Evolutionary conservation across 1,284 basidiomycete genomes (phyloP).

Genomic region (Wallemia mellicola): DNA sequence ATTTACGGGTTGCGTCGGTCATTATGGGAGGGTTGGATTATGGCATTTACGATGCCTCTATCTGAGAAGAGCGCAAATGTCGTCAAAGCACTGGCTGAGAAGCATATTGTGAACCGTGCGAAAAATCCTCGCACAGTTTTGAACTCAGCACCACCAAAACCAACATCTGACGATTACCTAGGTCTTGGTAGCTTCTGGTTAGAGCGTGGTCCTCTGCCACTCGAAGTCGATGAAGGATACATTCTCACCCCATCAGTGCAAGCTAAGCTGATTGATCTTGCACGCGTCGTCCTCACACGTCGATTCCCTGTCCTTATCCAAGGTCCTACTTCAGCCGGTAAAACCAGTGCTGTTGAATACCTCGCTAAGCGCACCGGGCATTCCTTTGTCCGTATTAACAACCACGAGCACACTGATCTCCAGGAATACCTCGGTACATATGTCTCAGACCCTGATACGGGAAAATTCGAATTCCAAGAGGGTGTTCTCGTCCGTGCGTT

Average conservation of each 20-base stretch:
- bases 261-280: slow-evolving; percentile 67
- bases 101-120: slow-evolving; percentile 50
- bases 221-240: slow-evolving; percentile 40
- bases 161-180: slow-evolving; percentile 31
- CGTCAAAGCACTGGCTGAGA: slow-evolving; percentile 40
- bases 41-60: slow-evolving; percentile 91
- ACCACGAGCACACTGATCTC: slow-evolving; percentile 97
- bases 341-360: slow-evolving; percentile 91
- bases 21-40: slow-evolving; percentile 82
- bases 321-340: slow-evolving; percentile 89
- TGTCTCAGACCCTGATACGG: slow-evolving; percentile 65
- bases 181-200: slow-evolving; percentile 83
- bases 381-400: slow-evolving; percentile 91
- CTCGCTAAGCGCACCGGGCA: slow-evolving; percentile 80
- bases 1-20: slow-evolving; percentile 56
- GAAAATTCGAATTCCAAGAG: slow-evolving; percentile 79
- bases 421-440: slow-evolving; percentile 97
- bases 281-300: slow-evolving; percentile 62
- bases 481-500: slow-evolving; percentile 79
- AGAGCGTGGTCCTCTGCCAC: slow-evolving; percentile 29
- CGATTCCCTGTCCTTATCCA: slow-evolving; percentile 89
- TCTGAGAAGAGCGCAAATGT: slow-evolving; percentile 39
- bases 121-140: slow-evolving; percentile 51
- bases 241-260: slow-evolving; percentile 93
- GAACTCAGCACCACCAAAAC: slow-evolving; percentile 31